Conservation (phyloP, 495 filamentous ascomycete species). For the Penicillium pancosmium region DNA sequence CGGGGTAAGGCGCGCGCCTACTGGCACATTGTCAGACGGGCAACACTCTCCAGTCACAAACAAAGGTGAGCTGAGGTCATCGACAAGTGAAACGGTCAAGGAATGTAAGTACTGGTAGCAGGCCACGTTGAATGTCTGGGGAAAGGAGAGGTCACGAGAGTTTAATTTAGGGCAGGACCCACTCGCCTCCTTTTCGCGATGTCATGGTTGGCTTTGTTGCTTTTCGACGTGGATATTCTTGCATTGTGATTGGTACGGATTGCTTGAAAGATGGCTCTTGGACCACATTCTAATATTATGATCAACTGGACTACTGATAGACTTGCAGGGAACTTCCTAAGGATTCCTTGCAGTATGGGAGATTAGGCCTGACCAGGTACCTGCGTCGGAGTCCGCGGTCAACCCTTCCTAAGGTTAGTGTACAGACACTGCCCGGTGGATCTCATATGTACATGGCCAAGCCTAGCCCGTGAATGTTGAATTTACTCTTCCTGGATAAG, state of each 20-base stretch:
- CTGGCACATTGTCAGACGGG: slow-evolving; percentile 23
- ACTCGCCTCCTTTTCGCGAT: slow-evolving; percentile 30
- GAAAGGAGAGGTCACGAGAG: slow-evolving; percentile 38
- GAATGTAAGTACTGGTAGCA: not conserved
- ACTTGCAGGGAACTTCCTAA: not conserved
- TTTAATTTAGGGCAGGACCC: slow-evolving; percentile 27
- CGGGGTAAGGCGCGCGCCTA: slow-evolving; percentile 18
- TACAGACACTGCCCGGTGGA: not conserved
- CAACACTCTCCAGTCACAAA: slow-evolving; percentile 14
- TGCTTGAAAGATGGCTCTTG: not conserved
- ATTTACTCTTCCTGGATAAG: no score
- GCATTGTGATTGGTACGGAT: not conserved
- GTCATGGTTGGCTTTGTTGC: slow-evolving; percentile 10
- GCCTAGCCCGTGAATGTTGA: no score
- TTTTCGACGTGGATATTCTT: not conserved
- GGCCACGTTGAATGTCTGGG: slow-evolving; percentile 34
- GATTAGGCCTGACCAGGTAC: not conserved
- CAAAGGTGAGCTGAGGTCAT: not conserved
- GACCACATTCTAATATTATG: slow-evolving; percentile 2
- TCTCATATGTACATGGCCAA: not conserved
- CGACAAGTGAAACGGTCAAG: slow-evolving; percentile 7
- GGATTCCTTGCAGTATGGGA: not conserved
- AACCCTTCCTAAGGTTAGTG: not conserved
- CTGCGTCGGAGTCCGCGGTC: slow-evolving; percentile 1
- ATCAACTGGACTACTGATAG: not conserved